Evolutionary conservation across 164 flowering plant genomes (phyloP), one percentile per base, ranked within the genome.

Genomic region (Nymphaea colorata): DNA sequence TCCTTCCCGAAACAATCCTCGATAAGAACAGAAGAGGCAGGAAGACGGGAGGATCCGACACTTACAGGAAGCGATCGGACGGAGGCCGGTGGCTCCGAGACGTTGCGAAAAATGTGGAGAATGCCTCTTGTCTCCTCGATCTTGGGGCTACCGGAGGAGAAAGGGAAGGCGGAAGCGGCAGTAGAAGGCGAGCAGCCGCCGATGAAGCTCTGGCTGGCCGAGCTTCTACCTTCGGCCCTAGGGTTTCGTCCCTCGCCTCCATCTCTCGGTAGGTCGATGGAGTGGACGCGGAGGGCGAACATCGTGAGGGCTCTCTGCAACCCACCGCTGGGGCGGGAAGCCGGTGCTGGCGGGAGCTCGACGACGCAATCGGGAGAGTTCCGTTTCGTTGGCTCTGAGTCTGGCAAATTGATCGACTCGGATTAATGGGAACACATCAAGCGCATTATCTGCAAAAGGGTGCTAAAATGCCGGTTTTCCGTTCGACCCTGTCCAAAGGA

Each of bases 251-350:
- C 36, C 36, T 61, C 73, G 53, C 67, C 73, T 10, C 25, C 68
- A 18, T 79, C 80, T 53, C 78, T 84, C 57, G 76, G 70, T 41
- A 71, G 25, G 72, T 92, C 98, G 44, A 88, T 86, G 2, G 93
- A 83, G 82, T 92, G 98, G 74, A 92, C 79, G 72, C 84, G 82
- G 71, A 92, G 80, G 64, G 79, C 68, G 78, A 90, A 92, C 98
- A 92, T 92, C 51, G 63, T 7, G 36, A 25, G 36, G 36, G 17
- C 36, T 25, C 36, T 25, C 36, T 25, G 36, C 36, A 25, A 25
- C 36, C 36, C 36, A 25, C 36, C 36, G 36, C 36, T 25, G 36
- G 36, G 36, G 36, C 36, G 36, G 36, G 1, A 25, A 25, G 36
- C 36, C 36, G 36, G 36, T 25, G 36, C 36, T 25, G 36, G 36